These are phyloP conservation scores for Trichosporon sp. DNA, from an alignment of 1,284 basidiomycete species.

Conservation along the genomic window DNA sequence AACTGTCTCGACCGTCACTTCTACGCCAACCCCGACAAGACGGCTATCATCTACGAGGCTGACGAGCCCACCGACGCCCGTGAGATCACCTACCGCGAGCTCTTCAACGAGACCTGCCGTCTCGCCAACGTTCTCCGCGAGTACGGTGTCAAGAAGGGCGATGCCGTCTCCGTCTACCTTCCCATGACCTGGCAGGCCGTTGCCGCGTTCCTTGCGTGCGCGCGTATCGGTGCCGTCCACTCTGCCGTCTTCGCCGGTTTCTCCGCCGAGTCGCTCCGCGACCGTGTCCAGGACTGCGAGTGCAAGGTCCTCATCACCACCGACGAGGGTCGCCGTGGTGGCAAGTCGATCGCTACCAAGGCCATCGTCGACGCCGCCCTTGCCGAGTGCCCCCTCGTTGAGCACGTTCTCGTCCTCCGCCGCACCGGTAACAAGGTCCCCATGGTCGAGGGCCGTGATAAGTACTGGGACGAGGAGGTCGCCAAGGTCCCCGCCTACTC, in stretches of 20 bases:
- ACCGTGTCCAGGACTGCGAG: slow-evolving; percentile 87
- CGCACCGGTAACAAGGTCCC: slow-evolving; percentile 82
- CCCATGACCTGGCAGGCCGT: slow-evolving; percentile 77
- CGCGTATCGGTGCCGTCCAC: slow-evolving; percentile 94
- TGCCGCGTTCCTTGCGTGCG: slow-evolving; percentile 94
- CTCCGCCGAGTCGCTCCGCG: slow-evolving; percentile 92
- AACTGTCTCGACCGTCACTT: slow-evolving; percentile 91
- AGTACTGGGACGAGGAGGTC: slow-evolving; percentile 95
- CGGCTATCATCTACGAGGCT: slow-evolving; percentile 97
- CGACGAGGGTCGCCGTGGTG: slow-evolving; percentile 92
- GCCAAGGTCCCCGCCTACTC: slow-evolving; percentile 85
- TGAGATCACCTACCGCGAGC: slow-evolving; percentile 78
- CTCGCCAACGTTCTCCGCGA: slow-evolving; percentile 89
- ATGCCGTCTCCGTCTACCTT: slow-evolving; percentile 84
- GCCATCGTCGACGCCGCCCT: slow-evolving; percentile 88
- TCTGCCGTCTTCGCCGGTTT: slow-evolving; percentile 99
- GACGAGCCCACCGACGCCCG: slow-evolving; percentile 86
- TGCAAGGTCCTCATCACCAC: slow-evolving; percentile 90
- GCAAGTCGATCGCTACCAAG: slow-evolving; percentile 94
- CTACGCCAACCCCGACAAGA: slow-evolving; percentile 86
- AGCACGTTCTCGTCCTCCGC: slow-evolving; percentile 87
- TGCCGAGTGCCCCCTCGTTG: slow-evolving; percentile 79
- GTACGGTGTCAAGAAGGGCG: slow-evolving; percentile 93
- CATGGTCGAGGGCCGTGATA: slow-evolving; percentile 84
- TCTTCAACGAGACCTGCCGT: slow-evolving; percentile 84